Evolutionary conservation across 176 grass and related monocot genomes (phyloP).

Genomic region (Oryza nivara): DNA sequence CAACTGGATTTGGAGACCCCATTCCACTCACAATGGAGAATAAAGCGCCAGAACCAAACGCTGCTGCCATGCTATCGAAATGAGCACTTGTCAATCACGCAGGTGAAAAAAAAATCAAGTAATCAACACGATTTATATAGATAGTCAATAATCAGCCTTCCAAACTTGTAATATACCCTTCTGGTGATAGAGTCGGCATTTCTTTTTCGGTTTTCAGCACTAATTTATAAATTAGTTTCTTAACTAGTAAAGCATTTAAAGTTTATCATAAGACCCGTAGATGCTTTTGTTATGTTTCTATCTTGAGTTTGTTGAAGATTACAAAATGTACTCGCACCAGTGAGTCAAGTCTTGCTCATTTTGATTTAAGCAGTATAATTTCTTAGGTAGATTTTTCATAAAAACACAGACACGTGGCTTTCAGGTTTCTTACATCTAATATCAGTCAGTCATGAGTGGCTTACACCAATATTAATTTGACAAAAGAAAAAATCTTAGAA

Average conservation of each 20-base stretch:
- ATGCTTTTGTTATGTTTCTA: neutral
- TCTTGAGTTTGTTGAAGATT: neutral
- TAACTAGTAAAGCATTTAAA: neutral
- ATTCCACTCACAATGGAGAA: conserved; percentile 98
- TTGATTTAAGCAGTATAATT: neutral
- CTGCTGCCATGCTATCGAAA: conserved; percentile 82
- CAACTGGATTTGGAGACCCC: conserved; percentile 86
- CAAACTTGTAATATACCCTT: neutral
- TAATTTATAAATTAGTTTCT: conserved; percentile 12
- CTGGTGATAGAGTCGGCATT: neutral
- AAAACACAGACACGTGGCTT: neutral
- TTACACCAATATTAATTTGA: neutral
- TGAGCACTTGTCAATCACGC: conserved; percentile 24
- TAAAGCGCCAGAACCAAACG: conserved; percentile 95
- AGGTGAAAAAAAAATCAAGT: neutral
- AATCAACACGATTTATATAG: conserved; percentile 2
- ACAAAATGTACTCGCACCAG: neutral
- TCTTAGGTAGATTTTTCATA: neutral
- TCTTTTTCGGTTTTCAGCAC: neutral
- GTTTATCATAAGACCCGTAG: neutral
- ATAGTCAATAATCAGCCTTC: conserved; percentile 21
- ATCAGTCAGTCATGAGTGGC: neutral
- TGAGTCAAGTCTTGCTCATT: neutral
- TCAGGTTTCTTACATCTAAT: neutral
- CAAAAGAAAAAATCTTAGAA: neutral